Percentiles rank a stretch among this genome's conserved stretches.
Evolutionary conservation across 148 eudicot species (phyloP).

Genomic region (Camellia japonica): DNA sequence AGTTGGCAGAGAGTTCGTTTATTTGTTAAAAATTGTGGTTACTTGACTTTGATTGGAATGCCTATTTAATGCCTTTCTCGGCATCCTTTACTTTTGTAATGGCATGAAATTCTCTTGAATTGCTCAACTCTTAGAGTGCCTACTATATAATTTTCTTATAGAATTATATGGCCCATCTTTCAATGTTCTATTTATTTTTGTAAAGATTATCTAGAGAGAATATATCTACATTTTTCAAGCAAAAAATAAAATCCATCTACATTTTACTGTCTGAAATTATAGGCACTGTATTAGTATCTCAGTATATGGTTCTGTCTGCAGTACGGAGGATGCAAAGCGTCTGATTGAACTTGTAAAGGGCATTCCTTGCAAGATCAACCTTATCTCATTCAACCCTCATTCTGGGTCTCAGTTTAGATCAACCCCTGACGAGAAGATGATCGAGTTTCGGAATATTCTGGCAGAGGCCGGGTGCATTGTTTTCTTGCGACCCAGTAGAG

Average conservation of each 20-base stretch:
- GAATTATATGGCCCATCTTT: not conserved
- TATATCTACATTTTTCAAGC: not conserved
- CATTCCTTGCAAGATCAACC: conserved; percentile 98
- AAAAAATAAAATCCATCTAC: not conserved
- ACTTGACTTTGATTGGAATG: not conserved
- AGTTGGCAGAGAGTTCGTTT: not conserved
- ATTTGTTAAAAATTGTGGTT: not conserved
- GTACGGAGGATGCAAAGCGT: conserved; percentile 90
- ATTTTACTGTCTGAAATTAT: not conserved
- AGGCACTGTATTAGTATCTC: not conserved
- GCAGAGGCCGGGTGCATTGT: conserved; percentile 77
- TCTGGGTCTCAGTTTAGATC: conserved; percentile 77
- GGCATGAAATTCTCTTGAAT: not conserved
- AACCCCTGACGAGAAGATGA: conserved; percentile 71
- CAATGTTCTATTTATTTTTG: not conserved
- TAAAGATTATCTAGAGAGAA: too few relatives aligned
- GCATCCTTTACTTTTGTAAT: too few relatives aligned
- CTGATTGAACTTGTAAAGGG: conserved; percentile 74
- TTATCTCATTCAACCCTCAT: conserved; percentile 90
- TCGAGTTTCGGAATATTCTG: conserved; percentile 71
- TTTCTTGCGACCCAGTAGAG: conserved; percentile 72
- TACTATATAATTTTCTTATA: not conserved
- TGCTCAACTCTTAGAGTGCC: not conserved
- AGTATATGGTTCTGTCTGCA: conserved; percentile 34
- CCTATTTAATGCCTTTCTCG: not conserved